Conservation (phyloP, 2,329 filamentous ascomycete species). For the Fusarium annulatum region DNA sequence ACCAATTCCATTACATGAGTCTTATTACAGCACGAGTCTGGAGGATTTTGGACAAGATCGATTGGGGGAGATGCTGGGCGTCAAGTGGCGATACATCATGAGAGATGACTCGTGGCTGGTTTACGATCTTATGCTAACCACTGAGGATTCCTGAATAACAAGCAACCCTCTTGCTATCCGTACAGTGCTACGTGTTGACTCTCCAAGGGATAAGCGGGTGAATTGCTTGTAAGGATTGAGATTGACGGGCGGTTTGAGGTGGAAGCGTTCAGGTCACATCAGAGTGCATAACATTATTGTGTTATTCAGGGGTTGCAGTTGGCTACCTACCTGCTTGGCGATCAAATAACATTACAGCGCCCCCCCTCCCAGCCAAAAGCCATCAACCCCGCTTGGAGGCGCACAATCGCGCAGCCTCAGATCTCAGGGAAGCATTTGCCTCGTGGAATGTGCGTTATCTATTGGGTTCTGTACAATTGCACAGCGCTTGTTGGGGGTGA, state of each 20-base stretch:
- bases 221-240: neutral
- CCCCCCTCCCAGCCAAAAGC: constrained; percentile 12
- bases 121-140: neutral
- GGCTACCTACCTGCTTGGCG: constrained; percentile 9
- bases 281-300: constrained; percentile 12
- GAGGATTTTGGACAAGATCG: constrained; percentile 1
- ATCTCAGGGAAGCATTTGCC: constrained; percentile 30
- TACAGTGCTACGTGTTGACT: constrained; percentile 9
- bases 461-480: constrained; percentile 5
- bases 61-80: constrained; percentile 17
- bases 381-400: constrained; percentile 32
- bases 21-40: constrained; percentile 11
- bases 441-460: constrained; percentile 35
- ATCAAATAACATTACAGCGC: constrained; percentile 19
- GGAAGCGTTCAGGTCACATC: constrained; percentile 16
- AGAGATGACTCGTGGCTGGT: constrained; percentile 13
- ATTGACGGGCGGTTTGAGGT: constrained; percentile 4
- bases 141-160: neutral
- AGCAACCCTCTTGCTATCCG: neutral
- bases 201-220: constrained; percentile 13
- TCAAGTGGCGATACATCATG: constrained; percentile 18
- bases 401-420: constrained; percentile 29
- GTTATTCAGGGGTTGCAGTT: constrained; percentile 26
- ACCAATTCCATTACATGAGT: constrained; percentile 28
- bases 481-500: neutral